Evolutionary conservation across 352 stramenopile genomes (phyloP), one percentile per base, ranked within the genome.

Genomic region (Phytophthora ramorum): DNA sequence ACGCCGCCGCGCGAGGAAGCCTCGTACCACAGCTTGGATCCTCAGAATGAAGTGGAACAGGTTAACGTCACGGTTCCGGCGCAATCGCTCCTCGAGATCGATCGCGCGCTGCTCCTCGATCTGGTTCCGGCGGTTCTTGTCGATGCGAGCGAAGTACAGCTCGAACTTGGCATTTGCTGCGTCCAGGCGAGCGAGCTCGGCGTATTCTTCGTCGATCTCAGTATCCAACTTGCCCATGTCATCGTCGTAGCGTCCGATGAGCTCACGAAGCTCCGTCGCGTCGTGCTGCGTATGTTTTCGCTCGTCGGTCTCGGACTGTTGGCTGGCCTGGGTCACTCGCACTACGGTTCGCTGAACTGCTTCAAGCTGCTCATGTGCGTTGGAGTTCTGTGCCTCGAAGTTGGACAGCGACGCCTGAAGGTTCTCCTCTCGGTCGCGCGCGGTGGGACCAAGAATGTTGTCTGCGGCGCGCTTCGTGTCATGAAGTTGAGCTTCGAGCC

Each of bases 11-110:
- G 66, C 40, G n/a, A 91, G 71, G 49, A 90, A 93, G 9, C 85
- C 85, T 26, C 85, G 73, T 43, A 89, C 79, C 7, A 73, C 30
- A 0, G 81, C 85, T 57, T 93, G 85, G 20, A 92, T 71, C n/a
- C 54, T 80, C n/a, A 71, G 50, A 7, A 87, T 57, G 9, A 89
- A 76, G 17, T 63, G 48, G 30, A 93, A 81, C 44, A 88, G 12
- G 48, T 82, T 88, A 13, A 76, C 49, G 10, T 90, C 78, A 1
- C 72, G 66, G 13, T 76, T 77, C 9, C 66, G 69, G 3, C 64
- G 61, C 1, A 59, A 14, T 24, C 69, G 66, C 47, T 84, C 73
- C 2, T 58, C 59, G 0, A 72, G 50, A 52, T 83, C 69, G 19
- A 78, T 63, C 20, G 26, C 57, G 10, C 73, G 77, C 48, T 80